Base-by-base conservation (phyloP, 176 grass and related monocot genomes). In the Aegilops sharonensis region DNA sequence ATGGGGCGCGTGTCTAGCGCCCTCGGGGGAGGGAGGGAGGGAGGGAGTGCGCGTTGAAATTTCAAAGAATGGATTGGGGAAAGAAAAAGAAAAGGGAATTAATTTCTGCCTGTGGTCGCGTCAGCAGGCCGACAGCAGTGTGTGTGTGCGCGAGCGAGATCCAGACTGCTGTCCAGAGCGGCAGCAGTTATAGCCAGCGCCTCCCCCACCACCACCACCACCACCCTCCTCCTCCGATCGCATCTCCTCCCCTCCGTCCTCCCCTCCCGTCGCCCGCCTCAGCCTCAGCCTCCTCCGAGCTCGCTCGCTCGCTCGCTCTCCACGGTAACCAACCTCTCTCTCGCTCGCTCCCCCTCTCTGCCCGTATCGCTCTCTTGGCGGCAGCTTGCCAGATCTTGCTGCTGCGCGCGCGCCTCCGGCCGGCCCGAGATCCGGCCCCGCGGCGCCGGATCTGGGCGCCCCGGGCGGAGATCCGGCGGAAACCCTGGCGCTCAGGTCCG, bases 321-420 rank as follows among this genome's bases (percentile, higher is more conserved):
- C 5, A 27, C 23, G 21, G 81, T 84, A 72, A 73, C 39, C 42
- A 45, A 45, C 39, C 3, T 11, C 25, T 39, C 42, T 45, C 42
- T 45, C 42, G 3, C 4, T 52, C 11, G 20, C 17, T 75, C 35
- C 9, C 6, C 12, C 11, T 24, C 25, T 45, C 42, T 45, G 17
- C n/a, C 61, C 5, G 11, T 10, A 11, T 60, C 11, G 2, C 4
- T 64, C 9, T 87, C 63, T 50, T 11, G 39, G 29, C 8, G 2
- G 6, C 1, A 71, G 35, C 70, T 57, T 61, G 64, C 75, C 52
- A 61, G 74, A 83, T 89, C 81, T 82, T 70, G 75, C 78, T 70
- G 75, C 78, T 25, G 0, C 12, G 18, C 77, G 1, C 12, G 0
- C 23, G 37, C 63, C 2, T 11, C 5, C 30, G 2, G 23, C 0